Evolutionary conservation across 371 early-diverging fungal species (phyloP), one percentile per base, ranked within the genome.

Genomic region (Apophysomyces variabilis): DNA sequence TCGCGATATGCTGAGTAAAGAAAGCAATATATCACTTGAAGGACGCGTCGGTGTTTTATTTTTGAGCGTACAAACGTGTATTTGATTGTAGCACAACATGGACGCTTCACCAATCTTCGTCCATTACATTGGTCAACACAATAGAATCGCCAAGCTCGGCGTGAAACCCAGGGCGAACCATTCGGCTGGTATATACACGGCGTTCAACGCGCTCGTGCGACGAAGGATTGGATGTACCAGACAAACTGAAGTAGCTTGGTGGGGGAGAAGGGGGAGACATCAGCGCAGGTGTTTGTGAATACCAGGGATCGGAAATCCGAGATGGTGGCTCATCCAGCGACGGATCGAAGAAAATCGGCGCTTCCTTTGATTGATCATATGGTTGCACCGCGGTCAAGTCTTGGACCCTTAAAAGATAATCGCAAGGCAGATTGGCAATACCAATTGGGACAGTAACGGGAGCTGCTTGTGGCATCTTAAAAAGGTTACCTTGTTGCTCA

Each of bases 391-490:
- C 61, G 0, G 74, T 71, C 13, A 81, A 54, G 39, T 76, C 64
- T 3, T 76, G 78, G 7, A 81, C 72, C 35, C 76, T 72, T 5
- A 74, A 57, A 1, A 77, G 58, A 60, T 78, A 76, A 39, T 78
- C 68, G 73, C 98, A 95, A 39, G 97, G 90, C 32, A 97, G 92
- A 74, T 96, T 96, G 36, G 98, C 98, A 90, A 94, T 91, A 16
- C 95, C 92, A 13, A 86, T 82, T 26, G 82, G 82, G 9, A 77
- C 61, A 37, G 66, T 16, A 32, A 73, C 70, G 18, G 76, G 78
- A 11, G 47, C 14, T 0, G 37, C 38, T 37, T 65, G 59, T 1
- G 44, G 16, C 13, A 50, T 59, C 18, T 60, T 65, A n/a, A 59
- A 14, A 38, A n/a, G 59, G 50, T 21, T 58, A 37, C 12, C 45